Percentiles rank a stretch among this genome's conserved stretches.
Conservation (phyloP, 2,329 filamentous ascomycete genomes). For the Xylariaceae sp. region DNA sequence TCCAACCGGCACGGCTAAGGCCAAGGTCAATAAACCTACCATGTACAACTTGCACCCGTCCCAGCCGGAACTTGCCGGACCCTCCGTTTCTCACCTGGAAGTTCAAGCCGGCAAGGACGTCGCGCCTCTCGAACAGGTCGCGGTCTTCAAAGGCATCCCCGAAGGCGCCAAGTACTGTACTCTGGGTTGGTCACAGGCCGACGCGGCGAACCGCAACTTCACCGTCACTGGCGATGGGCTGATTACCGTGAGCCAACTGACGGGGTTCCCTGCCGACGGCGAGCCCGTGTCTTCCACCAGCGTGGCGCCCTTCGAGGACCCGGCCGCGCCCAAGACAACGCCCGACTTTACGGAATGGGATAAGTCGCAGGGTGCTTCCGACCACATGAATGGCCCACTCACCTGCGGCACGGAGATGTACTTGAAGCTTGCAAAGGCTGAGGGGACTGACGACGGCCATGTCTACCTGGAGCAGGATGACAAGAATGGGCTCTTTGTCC, state of each 20-base stretch:
- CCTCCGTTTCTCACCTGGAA: slow-evolving; percentile 17
- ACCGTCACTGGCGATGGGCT: slow-evolving; percentile 38
- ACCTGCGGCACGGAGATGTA: slow-evolving; percentile 35
- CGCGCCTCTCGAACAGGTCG: slow-evolving; percentile 36
- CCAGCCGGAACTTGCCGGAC: slow-evolving; percentile 10
- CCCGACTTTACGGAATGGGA: slow-evolving; percentile 39
- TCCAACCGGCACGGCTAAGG: slow-evolving; percentile 2
- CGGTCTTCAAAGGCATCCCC: slow-evolving; percentile 39
- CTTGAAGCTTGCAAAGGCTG: slow-evolving; percentile 30
- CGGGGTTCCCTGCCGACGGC: slow-evolving; percentile 27
- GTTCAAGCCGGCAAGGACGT: slow-evolving; percentile 10
- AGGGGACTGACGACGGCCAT: slow-evolving; percentile 26
- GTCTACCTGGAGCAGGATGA: slow-evolving; percentile 38
- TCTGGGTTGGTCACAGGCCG: slow-evolving; percentile 40
- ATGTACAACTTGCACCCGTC: slow-evolving; percentile 31
- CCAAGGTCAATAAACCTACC: slow-evolving; percentile 20
- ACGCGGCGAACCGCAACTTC: slow-evolving; percentile 42
- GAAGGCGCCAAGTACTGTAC: slow-evolving; percentile 31
- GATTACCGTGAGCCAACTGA: slow-evolving; percentile 27
- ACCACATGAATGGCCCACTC: slow-evolving; percentile 29
- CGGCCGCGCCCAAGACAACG: slow-evolving; percentile 13
- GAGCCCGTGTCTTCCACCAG: slow-evolving; percentile 27
- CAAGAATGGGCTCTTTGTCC: slow-evolving; percentile 34
- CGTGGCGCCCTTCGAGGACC: slow-evolving; percentile 29
- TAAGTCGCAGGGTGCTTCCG: slow-evolving; percentile 4